Percentiles rank a stretch among this genome's conserved stretches.
These are phyloP conservation scores for Myxozyma udenii DNA, from an alignment of 805 yeast species.

Conservation along the genomic window DNA sequence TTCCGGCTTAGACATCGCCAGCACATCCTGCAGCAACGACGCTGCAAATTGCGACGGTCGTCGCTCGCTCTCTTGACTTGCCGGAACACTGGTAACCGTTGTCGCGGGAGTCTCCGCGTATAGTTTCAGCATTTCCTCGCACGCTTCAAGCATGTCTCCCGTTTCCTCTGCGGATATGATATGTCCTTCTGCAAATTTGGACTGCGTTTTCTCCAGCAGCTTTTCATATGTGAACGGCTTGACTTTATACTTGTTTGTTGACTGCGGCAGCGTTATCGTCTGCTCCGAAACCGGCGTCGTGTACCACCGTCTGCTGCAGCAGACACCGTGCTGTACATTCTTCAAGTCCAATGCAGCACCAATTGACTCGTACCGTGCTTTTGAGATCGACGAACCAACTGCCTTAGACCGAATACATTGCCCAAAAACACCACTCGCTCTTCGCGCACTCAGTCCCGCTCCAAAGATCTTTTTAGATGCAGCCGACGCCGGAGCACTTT, in stretches of 20 bases:
- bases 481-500: too few species aligned
- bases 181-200: slow-evolving; percentile 11
- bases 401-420: too few species aligned
- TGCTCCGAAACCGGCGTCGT: too few species aligned
- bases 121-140: slow-evolving; percentile 9
- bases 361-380: too few species aligned
- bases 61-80: neutral
- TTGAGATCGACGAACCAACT: too few species aligned
- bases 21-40: slow-evolving; percentile 1
- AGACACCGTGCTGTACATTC: too few species aligned
- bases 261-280: too few species aligned
- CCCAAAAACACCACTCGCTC: too few species aligned
- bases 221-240: slow-evolving; percentile 13
- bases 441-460: too few species aligned
- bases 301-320: too few species aligned
- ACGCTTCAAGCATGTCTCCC: slow-evolving; percentile 14
- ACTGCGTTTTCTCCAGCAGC: slow-evolving; percentile 1
- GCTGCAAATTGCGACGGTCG: neutral
- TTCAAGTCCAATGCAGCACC: too few species aligned
- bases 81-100: neutral
- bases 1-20: slow-evolving; percentile 2
- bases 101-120: neutral
- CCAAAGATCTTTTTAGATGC: too few species aligned
- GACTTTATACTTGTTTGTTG: slow-evolving; percentile 7
- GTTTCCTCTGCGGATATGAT: slow-evolving; percentile 4